Base-by-base conservation (phyloP, 2,329 filamentous ascomycete genomes). In the Exophiala calicioides region DNA sequence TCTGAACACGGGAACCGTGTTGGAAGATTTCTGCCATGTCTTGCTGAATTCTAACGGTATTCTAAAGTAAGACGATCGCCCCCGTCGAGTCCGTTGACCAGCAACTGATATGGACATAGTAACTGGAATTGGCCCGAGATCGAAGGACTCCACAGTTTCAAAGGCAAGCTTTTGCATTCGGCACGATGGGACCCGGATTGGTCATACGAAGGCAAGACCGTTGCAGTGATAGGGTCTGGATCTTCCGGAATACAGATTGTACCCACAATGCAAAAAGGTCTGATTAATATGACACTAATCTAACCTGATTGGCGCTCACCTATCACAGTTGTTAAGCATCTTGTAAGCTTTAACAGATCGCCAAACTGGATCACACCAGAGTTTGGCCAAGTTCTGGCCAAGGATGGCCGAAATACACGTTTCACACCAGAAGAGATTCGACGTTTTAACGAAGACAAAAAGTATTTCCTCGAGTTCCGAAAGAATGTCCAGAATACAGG, bases 61-160 rank as follows among this genome's bases (percentile, higher is more conserved):
- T 10, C 47, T 64, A 10, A 64, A 62, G 80, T 57, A 80, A 80
- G 46, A 1, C 76, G 80, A 54, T 62, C 82, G 23, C 24, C 5
- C 21, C 27, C n/a, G 12, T 29, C n/a, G 9, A 16, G 23, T 16
- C 15, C 16, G 5, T 24, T 12, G 4, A 3, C 20, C 5, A 13
- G 27, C 2, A 4, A 8, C 9, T 27, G 24, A 27, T 12, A 27
- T 7, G 12, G 7, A 27, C 24, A 7, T 20, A 82, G 82, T 29
- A 52, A 54, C 65, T 64, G 57, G 57, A 54, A 47, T 16, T 57
- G 51, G 52, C 67, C 68, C 3, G 48, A 59, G 1, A 66, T 70
- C 16, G 44, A 50, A 3, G 68, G 68, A 4, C 46, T 69, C 5
- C 41, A 65, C 7, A 48, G 54, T 2, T 71, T 69, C 52, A 48